Percentiles rank a stretch among this genome's conserved stretches.
These are phyloP conservation scores for Tillandsia leiboldiana DNA, from an alignment of 176 grass and related monocot species.

Conservation along the genomic window DNA sequence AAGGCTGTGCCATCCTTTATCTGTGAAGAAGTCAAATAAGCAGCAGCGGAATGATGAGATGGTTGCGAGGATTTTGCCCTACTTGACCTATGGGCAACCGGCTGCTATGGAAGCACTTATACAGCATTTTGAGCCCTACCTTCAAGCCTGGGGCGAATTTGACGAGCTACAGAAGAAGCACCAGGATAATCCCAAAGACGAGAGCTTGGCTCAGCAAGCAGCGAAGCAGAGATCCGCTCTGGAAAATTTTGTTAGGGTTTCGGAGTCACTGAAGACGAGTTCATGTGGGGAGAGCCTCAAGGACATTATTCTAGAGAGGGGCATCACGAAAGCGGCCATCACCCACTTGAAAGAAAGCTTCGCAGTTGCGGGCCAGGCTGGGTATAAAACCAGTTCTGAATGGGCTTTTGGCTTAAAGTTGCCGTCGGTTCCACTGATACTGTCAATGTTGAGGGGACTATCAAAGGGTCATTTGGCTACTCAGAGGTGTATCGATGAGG, in stretches of 20 bases:
- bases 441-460: conserved; percentile 90
- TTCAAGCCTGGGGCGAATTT: conserved; percentile 72
- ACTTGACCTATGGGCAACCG: conserved; percentile 89
- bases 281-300: conserved; percentile 88
- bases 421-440: conserved; percentile 72
- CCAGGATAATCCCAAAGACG: conserved; percentile 70
- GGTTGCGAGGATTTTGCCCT: conserved; percentile 95
- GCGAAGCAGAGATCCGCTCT: conserved; percentile 65
- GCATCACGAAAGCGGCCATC: conserved; percentile 59
- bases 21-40: conserved; percentile 86
- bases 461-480: conserved; percentile 85
- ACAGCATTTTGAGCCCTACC: conserved; percentile 90
- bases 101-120: conserved; percentile 91
- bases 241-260: conserved; percentile 90
- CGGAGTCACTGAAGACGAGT: conserved; percentile 97
- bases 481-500: conserved; percentile 83
- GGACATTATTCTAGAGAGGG: conserved; percentile 91
- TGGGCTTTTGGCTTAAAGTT: conserved; percentile 67
- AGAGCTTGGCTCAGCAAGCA: conserved; percentile 45
- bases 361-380: conserved; percentile 35
- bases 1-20: conserved; percentile 56
- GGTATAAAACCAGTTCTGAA: conserved; percentile 68
- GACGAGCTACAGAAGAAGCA: conserved; percentile 69
- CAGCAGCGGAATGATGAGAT: conserved; percentile 98
- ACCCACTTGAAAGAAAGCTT: conserved; percentile 78